phyloP scores from a whole-genome alignment of 306 rosid genomes.

The Lagenaria siceraria region DNA sequence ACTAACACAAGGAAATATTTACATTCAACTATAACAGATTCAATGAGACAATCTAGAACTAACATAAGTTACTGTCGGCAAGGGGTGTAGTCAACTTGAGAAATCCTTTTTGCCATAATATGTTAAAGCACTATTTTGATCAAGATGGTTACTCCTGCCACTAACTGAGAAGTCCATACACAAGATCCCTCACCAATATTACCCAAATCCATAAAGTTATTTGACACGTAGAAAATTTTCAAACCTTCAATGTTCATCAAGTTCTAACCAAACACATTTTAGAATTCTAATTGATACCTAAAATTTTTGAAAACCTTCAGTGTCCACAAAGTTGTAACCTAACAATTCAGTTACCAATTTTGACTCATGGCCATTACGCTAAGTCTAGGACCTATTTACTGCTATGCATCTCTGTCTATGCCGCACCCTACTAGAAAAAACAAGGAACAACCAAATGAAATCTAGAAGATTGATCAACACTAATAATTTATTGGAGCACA shows the following conservation, averaged over 20 bases:
- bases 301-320: background rate
- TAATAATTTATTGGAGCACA: background rate
- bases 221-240: too few relatives aligned
- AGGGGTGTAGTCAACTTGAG: background rate
- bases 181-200: background rate
- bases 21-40: background rate
- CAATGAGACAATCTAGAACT: background rate
- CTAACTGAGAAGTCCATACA: background rate
- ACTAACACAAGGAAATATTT: background rate
- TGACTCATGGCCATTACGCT: background rate
- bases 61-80: background rate
- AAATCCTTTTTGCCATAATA: background rate
- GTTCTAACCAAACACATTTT: too few relatives aligned
- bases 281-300: background rate
- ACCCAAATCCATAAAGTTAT: background rate
- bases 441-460: background rate
- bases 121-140: background rate
- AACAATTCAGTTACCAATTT: background rate
- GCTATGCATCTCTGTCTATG: background rate
- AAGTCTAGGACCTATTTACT: background rate
- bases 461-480: background rate
- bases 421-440: background rate
- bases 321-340: background rate
- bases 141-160: background rate
- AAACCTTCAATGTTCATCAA: too few relatives aligned